Base-by-base conservation (phyloP, 148 eudicot species). In the Cornus suecica region DNA sequence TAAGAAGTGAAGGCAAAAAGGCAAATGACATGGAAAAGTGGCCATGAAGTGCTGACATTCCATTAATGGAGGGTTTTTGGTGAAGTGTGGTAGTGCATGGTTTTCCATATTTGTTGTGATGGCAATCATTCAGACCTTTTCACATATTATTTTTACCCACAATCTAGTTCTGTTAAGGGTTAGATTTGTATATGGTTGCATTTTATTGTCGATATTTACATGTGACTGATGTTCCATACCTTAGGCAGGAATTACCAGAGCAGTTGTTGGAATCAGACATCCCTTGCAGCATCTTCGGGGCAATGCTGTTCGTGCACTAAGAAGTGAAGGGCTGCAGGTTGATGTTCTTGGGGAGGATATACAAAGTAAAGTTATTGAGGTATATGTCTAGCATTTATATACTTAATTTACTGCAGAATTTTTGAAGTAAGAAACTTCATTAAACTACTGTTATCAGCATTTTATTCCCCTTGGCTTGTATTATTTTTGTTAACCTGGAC, bases 311-410 rank as follows among this genome's bases (percentile, higher is more conserved):
- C 97, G 87, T 22, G 88, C 87, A 37, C 62, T 94, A 66, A 86
- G 97, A 79, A 86, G 85, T 83, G 92, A 91, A 81, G 89, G 92
- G 66, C 68, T 94, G 77, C 84, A 84, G 73, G 99, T 92, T 84
- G 96, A 94, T 83, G 99, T 94, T 78, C 93, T 94, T 76, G 97
- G 97, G 51, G 99, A 93, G 87, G 88, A 89, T 83, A 72, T 93
- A 61, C 88, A 78, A 60, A 88, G 90, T 84, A 83, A 85, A 79
- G 68, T 84, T 76, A 74, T 87, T 22, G 96, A 93, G 97, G 97
- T 93, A 71, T 60, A 22, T 25, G 45, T 63, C 69, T 66, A 34
- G 1, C 20, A 22, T 51, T 70, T 20, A 16, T 42, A 29, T 62
- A 63, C 68, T 34, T 37, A 58, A 18, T 52, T 15, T 20, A 52